Evolutionary conservation across 805 yeast genomes (phyloP).

Genomic region (Sugiyamaella floridensis): DNA sequence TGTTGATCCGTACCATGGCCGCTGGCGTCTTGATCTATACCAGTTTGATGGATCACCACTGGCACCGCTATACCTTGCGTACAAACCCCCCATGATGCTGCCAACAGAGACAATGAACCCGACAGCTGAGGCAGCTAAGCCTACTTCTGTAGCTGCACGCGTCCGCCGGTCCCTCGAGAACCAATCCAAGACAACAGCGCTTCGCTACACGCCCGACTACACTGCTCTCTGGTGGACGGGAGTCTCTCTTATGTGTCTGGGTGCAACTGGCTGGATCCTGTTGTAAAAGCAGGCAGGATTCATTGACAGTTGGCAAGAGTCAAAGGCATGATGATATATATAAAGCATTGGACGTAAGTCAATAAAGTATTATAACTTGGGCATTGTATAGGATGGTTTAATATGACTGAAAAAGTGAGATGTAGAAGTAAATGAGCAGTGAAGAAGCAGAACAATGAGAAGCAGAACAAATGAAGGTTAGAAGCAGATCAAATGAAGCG

Average conservation of each 20-base stretch:
- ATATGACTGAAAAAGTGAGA: too few relatives aligned
- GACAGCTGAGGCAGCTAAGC: conserved; percentile 36
- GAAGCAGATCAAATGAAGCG: too few relatives aligned
- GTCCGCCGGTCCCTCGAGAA: conserved; percentile 75
- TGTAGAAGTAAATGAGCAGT: too few relatives aligned
- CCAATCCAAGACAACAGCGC: conserved; percentile 69
- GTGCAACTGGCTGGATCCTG: conserved; percentile 33
- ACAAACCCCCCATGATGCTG: conserved; percentile 91
- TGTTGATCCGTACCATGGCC: conserved; percentile 78
- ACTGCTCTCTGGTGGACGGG: conserved; percentile 36
- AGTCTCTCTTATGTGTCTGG: conserved; percentile 30
- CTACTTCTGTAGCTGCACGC: conserved; percentile 20
- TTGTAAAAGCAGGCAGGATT: conserved; percentile 10
- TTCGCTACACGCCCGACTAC: conserved; percentile 18
- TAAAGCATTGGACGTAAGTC: too few relatives aligned
- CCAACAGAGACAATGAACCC: conserved; percentile 92
- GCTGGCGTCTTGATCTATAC: conserved; percentile 64
- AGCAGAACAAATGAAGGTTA: too few relatives aligned
- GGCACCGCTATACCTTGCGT: conserved; percentile 88
- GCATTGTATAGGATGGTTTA: too few relatives aligned
- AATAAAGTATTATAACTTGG: too few relatives aligned
- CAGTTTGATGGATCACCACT: conserved; percentile 65
- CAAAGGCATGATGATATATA: too few relatives aligned
- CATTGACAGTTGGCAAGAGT: too few relatives aligned
- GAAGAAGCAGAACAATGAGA: too few relatives aligned